Percentiles rank a stretch among this genome's conserved stretches.
Conservation (phyloP, 2,329 filamentous ascomycete species). For the Lomentospora prolificans region DNA sequence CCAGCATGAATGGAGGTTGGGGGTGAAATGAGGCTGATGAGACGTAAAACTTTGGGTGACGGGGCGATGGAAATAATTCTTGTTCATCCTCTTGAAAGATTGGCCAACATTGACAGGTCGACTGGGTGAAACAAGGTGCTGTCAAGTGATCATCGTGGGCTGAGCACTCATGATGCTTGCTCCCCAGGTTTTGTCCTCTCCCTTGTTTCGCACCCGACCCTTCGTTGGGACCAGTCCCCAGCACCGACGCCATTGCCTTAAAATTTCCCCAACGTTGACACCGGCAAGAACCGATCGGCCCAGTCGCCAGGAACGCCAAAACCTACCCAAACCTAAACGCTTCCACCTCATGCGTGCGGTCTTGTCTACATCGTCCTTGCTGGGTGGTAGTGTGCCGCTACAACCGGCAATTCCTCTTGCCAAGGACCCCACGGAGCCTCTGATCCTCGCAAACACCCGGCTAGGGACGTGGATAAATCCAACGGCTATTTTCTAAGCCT, state of each 20-base stretch:
- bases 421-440: background rate
- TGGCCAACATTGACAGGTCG: background rate
- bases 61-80: background rate
- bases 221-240: too few relatives aligned
- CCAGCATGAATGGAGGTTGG: background rate
- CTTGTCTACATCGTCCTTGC: background rate
- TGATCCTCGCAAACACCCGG: constrained; percentile 8
- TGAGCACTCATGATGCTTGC: background rate
- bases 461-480: constrained; percentile 3
- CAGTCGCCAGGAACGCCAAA: constrained; percentile 1
- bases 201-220: constrained; percentile 2
- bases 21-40: background rate
- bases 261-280: background rate
- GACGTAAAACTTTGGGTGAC: background rate
- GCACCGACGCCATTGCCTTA: background rate
- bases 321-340: background rate
- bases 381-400: background rate
- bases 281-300: constrained; percentile 3
- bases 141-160: background rate
- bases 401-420: background rate
- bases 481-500: constrained; percentile 1
- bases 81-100: background rate
- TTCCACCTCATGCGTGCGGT: background rate
- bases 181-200: background rate
- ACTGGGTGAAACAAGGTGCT: background rate